phyloP scores from a whole-genome alignment of 1,139 yeast species.

The Geotrichum europaeum region DNA sequence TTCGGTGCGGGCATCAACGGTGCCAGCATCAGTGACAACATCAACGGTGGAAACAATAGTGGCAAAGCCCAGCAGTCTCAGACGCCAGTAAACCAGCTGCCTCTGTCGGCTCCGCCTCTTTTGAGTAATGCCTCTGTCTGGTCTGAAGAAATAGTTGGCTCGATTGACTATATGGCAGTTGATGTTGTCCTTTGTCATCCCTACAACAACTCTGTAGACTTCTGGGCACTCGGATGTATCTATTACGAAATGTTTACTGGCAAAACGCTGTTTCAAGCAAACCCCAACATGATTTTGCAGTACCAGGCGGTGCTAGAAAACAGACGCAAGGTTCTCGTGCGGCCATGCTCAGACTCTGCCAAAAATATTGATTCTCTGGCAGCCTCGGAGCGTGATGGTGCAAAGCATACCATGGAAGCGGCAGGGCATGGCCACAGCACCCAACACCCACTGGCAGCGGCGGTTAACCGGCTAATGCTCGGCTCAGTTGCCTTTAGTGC shows the following conservation, averaged over 20 bases:
- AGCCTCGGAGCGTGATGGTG: not conserved
- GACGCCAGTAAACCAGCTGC: not conserved
- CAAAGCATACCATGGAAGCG: not conserved
- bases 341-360: not conserved
- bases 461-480: not conserved
- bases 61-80: not conserved
- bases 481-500: not conserved
- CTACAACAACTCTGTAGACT: constrained; percentile 16
- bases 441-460: not conserved
- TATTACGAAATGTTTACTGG: constrained; percentile 18
- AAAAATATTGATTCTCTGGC: not conserved
- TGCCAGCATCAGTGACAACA: not conserved
- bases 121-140: constrained; percentile 6
- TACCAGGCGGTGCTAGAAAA: constrained; percentile 4
- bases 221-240: constrained; percentile 19
- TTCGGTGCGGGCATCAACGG: not conserved
- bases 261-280: constrained; percentile 18
- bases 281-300: constrained; percentile 12
- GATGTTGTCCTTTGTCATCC: constrained; percentile 15
- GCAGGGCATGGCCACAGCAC: too few relatives aligned
- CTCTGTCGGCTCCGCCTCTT: constrained; percentile 7
- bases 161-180: constrained; percentile 18
- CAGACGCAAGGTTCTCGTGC: not conserved
- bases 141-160: constrained; percentile 18
- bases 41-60: not conserved